phyloP scores from a whole-genome alignment of 495 filamentous ascomycete genomes.

The Aspergillus ellipticus region DNA sequence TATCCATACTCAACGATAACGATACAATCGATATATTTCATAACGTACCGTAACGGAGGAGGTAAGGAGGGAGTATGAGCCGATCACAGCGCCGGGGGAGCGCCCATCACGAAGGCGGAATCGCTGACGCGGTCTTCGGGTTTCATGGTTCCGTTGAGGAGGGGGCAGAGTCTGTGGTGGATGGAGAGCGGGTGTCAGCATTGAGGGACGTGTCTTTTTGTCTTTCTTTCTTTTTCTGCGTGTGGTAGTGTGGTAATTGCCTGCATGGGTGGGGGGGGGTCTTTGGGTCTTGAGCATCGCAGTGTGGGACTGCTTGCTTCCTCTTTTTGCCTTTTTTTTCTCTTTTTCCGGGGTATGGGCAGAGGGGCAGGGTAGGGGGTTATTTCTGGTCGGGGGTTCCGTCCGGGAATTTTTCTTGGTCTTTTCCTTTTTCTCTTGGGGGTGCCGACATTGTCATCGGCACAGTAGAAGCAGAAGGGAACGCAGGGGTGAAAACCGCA shows the following conservation, averaged over 20 bases:
- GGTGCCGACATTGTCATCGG: no score
- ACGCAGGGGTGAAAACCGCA: slow-evolving; percentile 12
- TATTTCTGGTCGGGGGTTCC: not conserved
- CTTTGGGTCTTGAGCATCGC: not conserved
- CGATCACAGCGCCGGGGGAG: slow-evolving; percentile 32
- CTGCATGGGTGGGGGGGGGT: not conserved
- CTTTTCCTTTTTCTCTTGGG: no score
- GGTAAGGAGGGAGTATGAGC: no score
- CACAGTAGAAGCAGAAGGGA: not conserved
- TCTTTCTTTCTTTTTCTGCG: not conserved
- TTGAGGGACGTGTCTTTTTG: not conserved
- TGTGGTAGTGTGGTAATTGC: not conserved
- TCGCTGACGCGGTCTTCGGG: slow-evolving; percentile 58
- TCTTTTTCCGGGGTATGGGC: no score
- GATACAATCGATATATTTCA: no score
- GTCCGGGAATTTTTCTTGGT: not conserved
- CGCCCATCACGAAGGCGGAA: slow-evolving; percentile 52
- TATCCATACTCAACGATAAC: no score
- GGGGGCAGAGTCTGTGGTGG: slow-evolving; percentile 77
- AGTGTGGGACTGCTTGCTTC: not conserved
- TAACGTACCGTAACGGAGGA: no score
- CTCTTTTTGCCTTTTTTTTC: not conserved
- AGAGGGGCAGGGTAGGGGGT: no score
- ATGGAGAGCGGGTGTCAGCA: slow-evolving; percentile 20
- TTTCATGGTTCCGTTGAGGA: slow-evolving; percentile 84